Evolutionary conservation across 257 asterid genomes (phyloP), one percentile per base, ranked within the genome.

Genomic region (Rubia yunnanensis): DNA sequence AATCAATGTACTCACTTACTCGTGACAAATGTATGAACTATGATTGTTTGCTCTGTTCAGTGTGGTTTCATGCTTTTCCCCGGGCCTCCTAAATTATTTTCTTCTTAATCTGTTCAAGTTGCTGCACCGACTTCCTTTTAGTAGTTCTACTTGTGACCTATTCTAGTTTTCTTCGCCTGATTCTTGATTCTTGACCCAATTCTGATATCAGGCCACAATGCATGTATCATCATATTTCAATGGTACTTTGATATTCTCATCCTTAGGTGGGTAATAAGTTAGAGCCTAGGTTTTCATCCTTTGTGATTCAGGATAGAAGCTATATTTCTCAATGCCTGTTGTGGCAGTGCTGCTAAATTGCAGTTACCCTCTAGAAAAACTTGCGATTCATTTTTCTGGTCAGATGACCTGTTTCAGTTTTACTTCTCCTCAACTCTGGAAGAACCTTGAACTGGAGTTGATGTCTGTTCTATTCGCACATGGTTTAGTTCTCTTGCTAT

Each of bases 1-100:
- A 48, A 38, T 52, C 63, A 55, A 31, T 44, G 35, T 31, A 39
- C 23, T 41, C 30, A 6, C 26, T 64, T 18, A 13, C 46, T 54
- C 22, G n/a, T 20, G 70, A 28, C 48, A 64, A 44, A 35, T 62
- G 39, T 60, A 28, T n/a, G 30, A 70, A 52, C 32, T 26, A 32
- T 22, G 10, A 24, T 28, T 32, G 10, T 35, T 39, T 32, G 28
- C 20, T 32, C 32, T 50, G 34, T 70, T 62, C 22, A 13, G 3
- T 8, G 14, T 71, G 32, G 24, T 41, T 46, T 39, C 24, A 36
- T 31, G 3, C 26, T 39, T 71, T 20, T 71, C 55, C 32, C 11
- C n/a, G 24, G 5, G 5, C 36, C 6, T 3, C 27, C 30, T 34
- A 22, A n/a, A 1, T 11, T n/a, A 27, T n/a, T 11, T 17, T 26